Conservation (phyloP, 148 eudicot genomes). For the Vaccinium corymbosum region DNA sequence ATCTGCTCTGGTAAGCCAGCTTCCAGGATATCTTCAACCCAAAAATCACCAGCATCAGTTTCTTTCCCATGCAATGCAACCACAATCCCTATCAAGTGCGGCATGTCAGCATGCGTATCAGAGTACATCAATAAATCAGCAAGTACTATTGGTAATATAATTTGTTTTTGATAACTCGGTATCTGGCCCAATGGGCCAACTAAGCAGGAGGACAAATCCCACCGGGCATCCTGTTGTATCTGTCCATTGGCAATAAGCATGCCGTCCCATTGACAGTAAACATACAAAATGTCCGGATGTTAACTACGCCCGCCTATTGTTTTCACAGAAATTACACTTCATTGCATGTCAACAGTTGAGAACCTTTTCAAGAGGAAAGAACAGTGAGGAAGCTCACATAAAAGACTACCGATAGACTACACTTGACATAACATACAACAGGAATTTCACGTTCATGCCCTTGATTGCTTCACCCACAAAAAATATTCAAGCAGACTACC, state of each 20-base stretch:
- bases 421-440: background rate
- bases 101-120: background rate
- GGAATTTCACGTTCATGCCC: background rate
- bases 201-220: background rate
- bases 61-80: constrained; percentile 84
- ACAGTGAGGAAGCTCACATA: background rate
- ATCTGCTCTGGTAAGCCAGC: constrained; percentile 89
- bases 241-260: background rate
- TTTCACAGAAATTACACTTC: background rate
- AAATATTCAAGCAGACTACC: background rate
- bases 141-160: background rate
- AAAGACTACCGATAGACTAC: background rate
- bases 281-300: background rate
- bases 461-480: constrained; percentile 2
- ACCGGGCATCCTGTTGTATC: background rate
- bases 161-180: background rate
- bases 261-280: background rate
- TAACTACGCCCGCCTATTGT: background rate
- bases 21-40: constrained; percentile 76
- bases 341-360: constrained; percentile 6
- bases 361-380: background rate
- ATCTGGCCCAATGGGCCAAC: background rate
- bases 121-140: background rate
- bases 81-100: constrained; percentile 58
- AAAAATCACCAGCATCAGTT: constrained; percentile 71